Conservation (phyloP, 164 flowering plant genomes). For the Aristolochia fimbriata region DNA sequence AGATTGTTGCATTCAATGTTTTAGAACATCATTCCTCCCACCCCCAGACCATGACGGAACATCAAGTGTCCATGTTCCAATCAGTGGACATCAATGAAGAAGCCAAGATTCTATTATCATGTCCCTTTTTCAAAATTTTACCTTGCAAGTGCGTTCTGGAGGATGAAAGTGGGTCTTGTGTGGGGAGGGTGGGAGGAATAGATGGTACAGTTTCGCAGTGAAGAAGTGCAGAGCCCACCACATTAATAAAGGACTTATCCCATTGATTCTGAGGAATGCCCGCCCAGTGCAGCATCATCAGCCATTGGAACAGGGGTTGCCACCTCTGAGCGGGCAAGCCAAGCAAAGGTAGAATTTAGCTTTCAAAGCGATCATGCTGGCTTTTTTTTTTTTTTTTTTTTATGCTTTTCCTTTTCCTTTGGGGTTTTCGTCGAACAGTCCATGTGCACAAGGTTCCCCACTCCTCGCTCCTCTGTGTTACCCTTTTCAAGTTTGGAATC, state of each 20-base stretch:
- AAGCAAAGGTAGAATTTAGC: not conserved
- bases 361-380: not conserved
- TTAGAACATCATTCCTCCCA: too few species aligned
- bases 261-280: not conserved
- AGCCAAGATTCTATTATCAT: not conserved
- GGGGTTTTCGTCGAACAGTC: constrained; percentile 25
- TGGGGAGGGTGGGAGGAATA: not conserved
- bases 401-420: constrained; percentile 6
- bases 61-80: not conserved
- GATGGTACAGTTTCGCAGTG: not conserved
- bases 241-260: not conserved
- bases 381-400: not conserved
- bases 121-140: not conserved
- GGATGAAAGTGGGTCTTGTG: too few species aligned
- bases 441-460: constrained; percentile 40
- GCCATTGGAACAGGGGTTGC: too few species aligned
- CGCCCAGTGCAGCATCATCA: too few species aligned
- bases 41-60: too few species aligned
- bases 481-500: constrained; percentile 32
- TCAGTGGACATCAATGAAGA: not conserved
- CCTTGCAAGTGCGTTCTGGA: not conserved
- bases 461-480: constrained; percentile 3
- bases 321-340: not conserved
- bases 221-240: not conserved
- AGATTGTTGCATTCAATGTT: too few species aligned